phyloP scores from a whole-genome alignment of 2,329 filamentous ascomycete species.

The Neonectria coccinea region DNA sequence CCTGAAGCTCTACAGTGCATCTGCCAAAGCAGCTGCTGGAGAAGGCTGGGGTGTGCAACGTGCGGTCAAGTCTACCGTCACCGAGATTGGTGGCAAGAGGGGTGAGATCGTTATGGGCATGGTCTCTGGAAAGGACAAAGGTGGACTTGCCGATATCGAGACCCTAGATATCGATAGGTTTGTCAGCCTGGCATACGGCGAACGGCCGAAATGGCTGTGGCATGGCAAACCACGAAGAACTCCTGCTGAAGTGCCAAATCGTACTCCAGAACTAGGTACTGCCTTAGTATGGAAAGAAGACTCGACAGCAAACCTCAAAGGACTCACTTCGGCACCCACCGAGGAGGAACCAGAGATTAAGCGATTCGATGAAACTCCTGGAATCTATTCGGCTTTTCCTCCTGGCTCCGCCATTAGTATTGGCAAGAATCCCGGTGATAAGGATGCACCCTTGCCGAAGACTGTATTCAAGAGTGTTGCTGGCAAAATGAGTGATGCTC shows the following conservation, averaged over 20 bases:
- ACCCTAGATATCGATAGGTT: conserved; percentile 91
- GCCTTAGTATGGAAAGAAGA: conserved; percentile 69
- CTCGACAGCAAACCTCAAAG: conserved; percentile 55
- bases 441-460: conserved; percentile 70
- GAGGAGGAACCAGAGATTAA: conserved; percentile 64
- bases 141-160: conserved; percentile 91
- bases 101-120: conserved; percentile 97
- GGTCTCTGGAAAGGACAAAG: conserved; percentile 87
- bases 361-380: conserved; percentile 59
- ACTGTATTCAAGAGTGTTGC: conserved; percentile 83
- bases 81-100: conserved; percentile 91
- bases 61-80: conserved; percentile 94
- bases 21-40: conserved; percentile 88
- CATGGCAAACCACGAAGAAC: conserved; percentile 85
- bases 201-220: conserved; percentile 94
- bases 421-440: conserved; percentile 62
- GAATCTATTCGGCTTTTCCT: conserved; percentile 57
- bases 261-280: conserved; percentile 59
- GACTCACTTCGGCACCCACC: conserved; percentile 61
- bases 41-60: conserved; percentile 94
- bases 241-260: conserved; percentile 59
- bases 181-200: conserved; percentile 80
- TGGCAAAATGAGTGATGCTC: conserved; percentile 82
- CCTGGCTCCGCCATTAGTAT: conserved; percentile 61
- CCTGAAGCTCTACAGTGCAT: conserved; percentile 82